Evolutionary conservation across 2,329 filamentous ascomycete genomes (phyloP), one percentile per base, ranked within the genome.

Genomic region (Alternaria sp.): DNA sequence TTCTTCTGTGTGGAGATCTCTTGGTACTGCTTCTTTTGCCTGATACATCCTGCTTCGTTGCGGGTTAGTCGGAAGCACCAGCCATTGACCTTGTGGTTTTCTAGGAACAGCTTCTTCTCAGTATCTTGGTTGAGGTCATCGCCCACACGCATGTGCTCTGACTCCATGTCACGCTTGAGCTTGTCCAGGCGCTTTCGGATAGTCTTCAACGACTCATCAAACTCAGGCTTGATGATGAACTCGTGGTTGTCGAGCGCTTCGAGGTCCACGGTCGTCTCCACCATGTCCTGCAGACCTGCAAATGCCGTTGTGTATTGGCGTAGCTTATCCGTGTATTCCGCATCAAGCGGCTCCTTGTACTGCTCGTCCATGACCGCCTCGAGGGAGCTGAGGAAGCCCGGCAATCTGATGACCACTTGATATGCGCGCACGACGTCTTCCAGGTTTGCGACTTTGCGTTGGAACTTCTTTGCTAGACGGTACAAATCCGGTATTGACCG

Each of bases 1-100:
- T 97, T 99, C 86, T 99, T 99, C 82, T 98, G 96, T 0, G 96
- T 99, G 0, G 94, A 97, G 79, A 94, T 97, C 80, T 99, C 96
- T 74, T 95, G 91, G 74, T 98, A 99, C 54, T 89, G 86, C 63
- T 89, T 90, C 77, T 96, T 97, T 81, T 96, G 96, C 65, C 96
- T 91, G 72, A 99, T 99, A 73, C 93, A 96, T 15, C 92, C 90
- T 1, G 96, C 93, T 82, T 99, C 96, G 58, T 85, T 95, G 62
- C 96, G 87, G 4, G 96, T 99, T 20, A 99, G 85, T 59, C 96
- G 89, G 87, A 99, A 94, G 80, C 96, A 98, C 89, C 95, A 97
- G 18, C 96, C 96, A 73, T 99, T 94, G 0, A 96, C 92, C 76
- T 91, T 92, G 84, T 99, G 96, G 73, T 96, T 97, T 79, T 99